phyloP scores from a whole-genome alignment of 768 basidiomycete genomes.

The Artomyces pyxidatus region DNA sequence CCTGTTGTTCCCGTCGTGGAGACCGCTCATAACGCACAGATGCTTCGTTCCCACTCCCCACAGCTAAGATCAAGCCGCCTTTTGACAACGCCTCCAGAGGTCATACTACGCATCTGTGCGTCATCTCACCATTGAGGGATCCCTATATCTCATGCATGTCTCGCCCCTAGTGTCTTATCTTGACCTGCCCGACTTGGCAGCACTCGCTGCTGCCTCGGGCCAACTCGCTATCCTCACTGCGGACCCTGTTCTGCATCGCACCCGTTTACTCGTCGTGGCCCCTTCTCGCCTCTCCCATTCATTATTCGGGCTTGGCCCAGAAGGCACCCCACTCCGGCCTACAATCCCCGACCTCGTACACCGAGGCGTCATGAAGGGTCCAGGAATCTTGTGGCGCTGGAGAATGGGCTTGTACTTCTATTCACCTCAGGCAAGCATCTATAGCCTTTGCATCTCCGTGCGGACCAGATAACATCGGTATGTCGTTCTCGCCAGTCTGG shows the following conservation, averaged over 20 bases:
- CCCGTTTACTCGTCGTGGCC: conserved; percentile 50
- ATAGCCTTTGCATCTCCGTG: neutral
- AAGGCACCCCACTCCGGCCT: conserved; percentile 52
- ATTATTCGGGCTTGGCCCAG: conserved; percentile 49
- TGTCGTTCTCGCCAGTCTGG: conserved; percentile 40
- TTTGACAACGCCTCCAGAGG: conserved; percentile 3
- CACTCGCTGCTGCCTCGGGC: conserved; percentile 40
- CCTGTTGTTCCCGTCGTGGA: too few relatives aligned
- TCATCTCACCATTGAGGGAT: neutral
- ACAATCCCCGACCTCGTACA: conserved; percentile 61
- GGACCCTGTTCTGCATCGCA: conserved; percentile 58
- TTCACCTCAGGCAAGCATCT: conserved; percentile 43
- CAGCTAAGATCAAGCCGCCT: too few relatives aligned
- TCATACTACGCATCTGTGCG: conserved; percentile 4
- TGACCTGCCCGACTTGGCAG: conserved; percentile 63
- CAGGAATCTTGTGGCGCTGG: conserved; percentile 59
- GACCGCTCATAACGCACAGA: too few relatives aligned
- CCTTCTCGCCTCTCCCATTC: conserved; percentile 63
- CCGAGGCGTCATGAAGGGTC: conserved; percentile 60
- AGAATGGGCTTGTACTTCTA: conserved; percentile 59
- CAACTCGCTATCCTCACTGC: conserved; percentile 41
- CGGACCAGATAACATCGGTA: conserved; percentile 7
- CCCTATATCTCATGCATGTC: neutral
- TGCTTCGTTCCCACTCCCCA: too few relatives aligned
- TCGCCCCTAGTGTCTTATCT: conserved; percentile 52